These are phyloP conservation scores for Neurospora sp. DNA, from an alignment of 495 filamentous ascomycete species.

Conservation along the genomic window DNA sequence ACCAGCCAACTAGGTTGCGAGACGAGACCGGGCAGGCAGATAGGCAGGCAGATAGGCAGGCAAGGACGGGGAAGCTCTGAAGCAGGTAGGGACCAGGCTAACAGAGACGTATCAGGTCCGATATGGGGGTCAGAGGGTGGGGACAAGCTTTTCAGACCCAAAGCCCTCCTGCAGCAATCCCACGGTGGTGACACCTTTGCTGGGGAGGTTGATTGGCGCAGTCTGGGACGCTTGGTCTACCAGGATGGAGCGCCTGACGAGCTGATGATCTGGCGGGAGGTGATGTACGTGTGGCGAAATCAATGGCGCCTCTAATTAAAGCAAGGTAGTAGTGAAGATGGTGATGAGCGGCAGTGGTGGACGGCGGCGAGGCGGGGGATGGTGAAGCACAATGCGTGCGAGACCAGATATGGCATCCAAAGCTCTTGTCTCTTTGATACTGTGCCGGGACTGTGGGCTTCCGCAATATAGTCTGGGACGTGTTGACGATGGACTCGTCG, in stretches of 20 bases:
- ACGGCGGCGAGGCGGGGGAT: constrained; percentile 4
- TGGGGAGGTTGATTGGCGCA: constrained; percentile 19
- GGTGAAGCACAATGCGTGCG: constrained; percentile 2
- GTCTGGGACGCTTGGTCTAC: constrained; percentile 10
- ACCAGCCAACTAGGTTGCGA: constrained; percentile 19
- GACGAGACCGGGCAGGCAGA: constrained; percentile 4
- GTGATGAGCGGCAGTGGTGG: constrained; percentile 12
- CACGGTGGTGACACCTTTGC: constrained; percentile 20
- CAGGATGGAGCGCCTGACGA: constrained; percentile 7
- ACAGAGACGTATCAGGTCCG: constrained; percentile 4
- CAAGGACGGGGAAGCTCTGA: not conserved
- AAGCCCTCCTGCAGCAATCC: constrained; percentile 19
- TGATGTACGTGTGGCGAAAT: constrained; percentile 15
- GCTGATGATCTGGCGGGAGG: constrained; percentile 9
- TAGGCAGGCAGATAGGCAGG: not conserved
- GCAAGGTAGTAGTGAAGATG: not conserved
- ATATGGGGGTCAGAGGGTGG: constrained; percentile 12
- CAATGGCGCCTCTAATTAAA: constrained; percentile 15
- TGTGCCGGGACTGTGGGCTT: constrained; percentile 16
- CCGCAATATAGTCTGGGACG: constrained; percentile 16
- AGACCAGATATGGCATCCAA: constrained; percentile 14
- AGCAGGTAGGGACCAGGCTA: not conserved
- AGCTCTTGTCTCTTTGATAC: constrained; percentile 1
- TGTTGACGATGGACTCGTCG: constrained; percentile 15
- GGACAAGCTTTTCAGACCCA: constrained; percentile 2